Conservation (phyloP, 2,329 filamentous ascomycete genomes). For the Calcarisporium arbuscula region DNA sequence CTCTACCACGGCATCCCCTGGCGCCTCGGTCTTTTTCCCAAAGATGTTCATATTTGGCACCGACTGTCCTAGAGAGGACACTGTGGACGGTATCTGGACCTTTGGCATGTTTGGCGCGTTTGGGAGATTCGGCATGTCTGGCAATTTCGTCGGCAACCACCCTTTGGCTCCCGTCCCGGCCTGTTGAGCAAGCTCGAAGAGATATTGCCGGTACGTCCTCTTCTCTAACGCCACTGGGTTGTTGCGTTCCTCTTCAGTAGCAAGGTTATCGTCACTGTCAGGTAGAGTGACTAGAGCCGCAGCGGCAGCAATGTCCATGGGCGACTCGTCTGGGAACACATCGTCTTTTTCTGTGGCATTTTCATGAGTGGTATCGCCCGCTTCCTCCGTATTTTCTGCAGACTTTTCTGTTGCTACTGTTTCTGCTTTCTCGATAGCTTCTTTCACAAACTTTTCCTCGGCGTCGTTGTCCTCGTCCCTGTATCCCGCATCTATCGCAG, state of each 20-base stretch:
- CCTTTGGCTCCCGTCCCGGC: slow-evolving; percentile 39
- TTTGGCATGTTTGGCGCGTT: slow-evolving; percentile 25
- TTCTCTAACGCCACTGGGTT: slow-evolving; percentile 29
- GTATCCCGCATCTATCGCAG: slow-evolving; percentile 39
- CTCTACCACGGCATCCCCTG: no score
- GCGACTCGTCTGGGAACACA: slow-evolving; percentile 33
- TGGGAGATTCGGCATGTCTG: slow-evolving; percentile 26
- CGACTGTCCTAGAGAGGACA: no score
- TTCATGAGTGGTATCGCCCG: no score
- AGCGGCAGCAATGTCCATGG: slow-evolving; percentile 47
- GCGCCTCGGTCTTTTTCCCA: no score
- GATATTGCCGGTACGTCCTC: slow-evolving; percentile 40
- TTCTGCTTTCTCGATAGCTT: slow-evolving; percentile 20
- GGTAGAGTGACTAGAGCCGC: slow-evolving; percentile 44
- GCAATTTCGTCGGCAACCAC: slow-evolving; percentile 39
- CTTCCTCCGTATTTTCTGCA: no score
- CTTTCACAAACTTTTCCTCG: slow-evolving; percentile 22
- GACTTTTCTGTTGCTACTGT: no score
- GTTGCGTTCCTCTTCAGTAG: slow-evolving; percentile 22
- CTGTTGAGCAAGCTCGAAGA: slow-evolving; percentile 43
- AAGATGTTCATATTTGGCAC: no score
- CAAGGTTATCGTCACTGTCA: slow-evolving; percentile 28
- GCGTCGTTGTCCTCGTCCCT: slow-evolving; percentile 33
- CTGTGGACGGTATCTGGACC: slow-evolving; percentile 24
- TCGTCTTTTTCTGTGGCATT: slow-evolving; percentile 6